Base-by-base conservation (phyloP, 2,329 filamentous ascomycete genomes). In the Penicillium italicum region DNA sequence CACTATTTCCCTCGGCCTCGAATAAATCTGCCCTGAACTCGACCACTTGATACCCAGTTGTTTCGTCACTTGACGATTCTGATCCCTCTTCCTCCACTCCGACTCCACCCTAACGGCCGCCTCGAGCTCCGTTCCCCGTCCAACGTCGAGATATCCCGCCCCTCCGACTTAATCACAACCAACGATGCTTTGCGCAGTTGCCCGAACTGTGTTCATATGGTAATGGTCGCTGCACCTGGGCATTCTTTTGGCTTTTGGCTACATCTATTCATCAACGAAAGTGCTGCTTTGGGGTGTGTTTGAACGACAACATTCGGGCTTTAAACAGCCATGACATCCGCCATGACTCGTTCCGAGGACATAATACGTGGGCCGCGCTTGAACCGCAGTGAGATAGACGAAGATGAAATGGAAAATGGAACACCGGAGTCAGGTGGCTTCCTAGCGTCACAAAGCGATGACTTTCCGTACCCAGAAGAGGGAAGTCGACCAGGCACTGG, bases 271-370 rank as follows among this genome's bases (percentile, higher is more conserved):
- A 11, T 41, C 30, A 16, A 52, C 11, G 6, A 44, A 51, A 28
- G 14, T 42, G 53, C n/a, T 20, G 43, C 36, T 18, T 43, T 28
- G 38, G 9, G 16, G 22, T 52, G 36, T 30, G n/a, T 26, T 37
- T 56, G 40, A 48, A 59, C 30, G 22, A 50, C 18, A 46, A 36
- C 24, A 28, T n/a, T 45, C 22, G 7, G 38, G 34, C 34, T 26
- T 22, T n/a, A 18, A 38, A 53, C 55, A 49, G 57, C 37, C 47
- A 69, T 70, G 67, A 61, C 72, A 55, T 65, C 68, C 58, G 67
- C 69, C 43, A 76, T 75, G 71, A 60, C 62, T 53, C 72, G 71
- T 50, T 63, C 70, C 41, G 74, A 76, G 55, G 73, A 76, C 57
- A 70, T 68, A 12, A 61, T 71, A 26, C 68, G 68, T 62, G 70